These are phyloP conservation scores for Nicotiana tomentosiformis DNA, from an alignment of 257 asterid species.

Conservation along the genomic window DNA sequence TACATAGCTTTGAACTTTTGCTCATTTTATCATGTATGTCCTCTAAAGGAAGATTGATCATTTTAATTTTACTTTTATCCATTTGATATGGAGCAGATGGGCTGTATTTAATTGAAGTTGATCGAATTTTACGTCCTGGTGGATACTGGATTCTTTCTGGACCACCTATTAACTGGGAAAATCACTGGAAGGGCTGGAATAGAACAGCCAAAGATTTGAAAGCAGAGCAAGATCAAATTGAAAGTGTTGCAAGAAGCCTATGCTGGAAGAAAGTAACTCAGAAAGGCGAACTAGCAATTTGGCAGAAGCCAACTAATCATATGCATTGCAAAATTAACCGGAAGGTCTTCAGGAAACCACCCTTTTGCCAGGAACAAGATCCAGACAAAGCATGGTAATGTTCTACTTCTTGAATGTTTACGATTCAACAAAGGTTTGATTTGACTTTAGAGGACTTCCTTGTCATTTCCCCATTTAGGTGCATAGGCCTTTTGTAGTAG, in stretches of 20 bases:
- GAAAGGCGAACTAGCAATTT: conserved; percentile 66
- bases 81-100: conserved; percentile 49
- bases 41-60: background rate
- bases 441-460: background rate
- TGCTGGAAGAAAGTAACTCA: conserved; percentile 85
- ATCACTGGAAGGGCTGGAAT: conserved; percentile 80
- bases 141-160: conserved; percentile 97
- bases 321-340: conserved; percentile 57
- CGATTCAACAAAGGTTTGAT: background rate
- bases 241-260: conserved; percentile 60
- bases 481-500: background rate
- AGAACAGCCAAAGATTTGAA: conserved; percentile 50
- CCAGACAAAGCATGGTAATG: conserved; percentile 80
- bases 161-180: conserved; percentile 86
- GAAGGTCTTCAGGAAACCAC: conserved; percentile 59
- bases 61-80: background rate
- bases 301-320: conserved; percentile 88
- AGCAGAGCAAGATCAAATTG: conserved; percentile 63
- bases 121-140: conserved; percentile 83
- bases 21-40: background rate
- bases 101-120: conserved; percentile 79
- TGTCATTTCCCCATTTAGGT: background rate
- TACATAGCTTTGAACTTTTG: background rate
- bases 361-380: conserved; percentile 55
- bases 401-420: background rate